Percentiles rank a stretch among this genome's conserved stretches.
Evolutionary conservation across 192 early-diverging fungal genomes (phyloP).

Genomic region (Linnemannia hyalina): DNA sequence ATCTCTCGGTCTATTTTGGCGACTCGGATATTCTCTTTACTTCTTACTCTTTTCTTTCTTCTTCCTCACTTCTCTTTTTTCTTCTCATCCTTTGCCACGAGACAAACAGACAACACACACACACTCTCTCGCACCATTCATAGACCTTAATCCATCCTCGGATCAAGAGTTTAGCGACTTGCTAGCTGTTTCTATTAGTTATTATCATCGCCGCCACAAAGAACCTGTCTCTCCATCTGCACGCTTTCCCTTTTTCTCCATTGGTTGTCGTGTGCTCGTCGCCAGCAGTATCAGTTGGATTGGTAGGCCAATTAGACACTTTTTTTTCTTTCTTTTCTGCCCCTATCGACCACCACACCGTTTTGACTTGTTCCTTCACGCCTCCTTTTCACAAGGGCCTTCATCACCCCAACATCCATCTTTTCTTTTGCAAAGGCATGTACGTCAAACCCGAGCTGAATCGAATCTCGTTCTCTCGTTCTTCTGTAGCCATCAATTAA

Average conservation of each 20-base stretch:
- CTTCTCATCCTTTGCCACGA: not conserved
- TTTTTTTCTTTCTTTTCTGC: not conserved
- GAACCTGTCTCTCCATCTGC: not conserved
- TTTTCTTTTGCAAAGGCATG: not conserved
- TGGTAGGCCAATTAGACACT: not conserved
- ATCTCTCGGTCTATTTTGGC: not conserved
- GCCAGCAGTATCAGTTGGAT: not conserved
- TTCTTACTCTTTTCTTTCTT: not conserved
- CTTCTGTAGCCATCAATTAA: not conserved
- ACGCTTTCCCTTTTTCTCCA: not conserved
- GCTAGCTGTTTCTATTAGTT: too few species aligned
- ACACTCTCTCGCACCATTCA: not conserved
- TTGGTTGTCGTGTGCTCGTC: not conserved
- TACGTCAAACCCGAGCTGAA: not conserved
- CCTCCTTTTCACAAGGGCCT: not conserved
- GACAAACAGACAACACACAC: not conserved
- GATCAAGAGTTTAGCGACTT: too few species aligned
- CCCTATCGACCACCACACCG: slow-evolving; percentile 1
- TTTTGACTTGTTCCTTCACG: not conserved
- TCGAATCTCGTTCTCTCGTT: slow-evolving; percentile 17
- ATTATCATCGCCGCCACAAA: not conserved
- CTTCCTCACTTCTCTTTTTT: not conserved
- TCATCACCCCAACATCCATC: not conserved
- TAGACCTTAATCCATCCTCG: too few species aligned
- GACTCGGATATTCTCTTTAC: not conserved